Evolutionary conservation across 805 yeast genomes (phyloP), one percentile per base, ranked within the genome.

Genomic region (Isabelozyma rhagii): DNA sequence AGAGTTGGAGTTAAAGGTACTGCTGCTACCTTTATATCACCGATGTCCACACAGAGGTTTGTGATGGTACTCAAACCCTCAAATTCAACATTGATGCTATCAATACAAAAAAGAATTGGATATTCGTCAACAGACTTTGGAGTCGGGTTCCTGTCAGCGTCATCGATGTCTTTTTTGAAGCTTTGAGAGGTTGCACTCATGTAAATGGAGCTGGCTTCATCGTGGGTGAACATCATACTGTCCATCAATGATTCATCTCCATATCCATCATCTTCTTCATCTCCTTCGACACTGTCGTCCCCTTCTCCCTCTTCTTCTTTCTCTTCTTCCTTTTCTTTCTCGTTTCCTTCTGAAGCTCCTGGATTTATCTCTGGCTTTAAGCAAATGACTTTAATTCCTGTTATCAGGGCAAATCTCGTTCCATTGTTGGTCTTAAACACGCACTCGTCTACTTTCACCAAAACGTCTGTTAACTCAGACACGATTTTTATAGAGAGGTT

Each of bases 131-230:
- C 27, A 5, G 48, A 11, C 11, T 45, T 25, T 1, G 44, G 13
- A 4, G 44, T 39, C 41, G 39, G 17, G 13, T 41, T 21, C 29
- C 39, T 31, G 3, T 40, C 41, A 11, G 36, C 39, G 17, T 48
- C 47, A 7, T 46, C 47, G 9, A 40, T 36, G 9, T 34, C 18
- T 40, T 50, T 44, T 34, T 48, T 44, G 27, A 76, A 68, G 1
- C 81, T 61, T 45, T 79, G 76, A 0, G 89, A 82, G 9, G 85
- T 73, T 2, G 96, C 96, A 65, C 96, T 88, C 92, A 88, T 83
- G 61, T 87, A 89, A 15, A 89, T 77, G 3, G 91, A 83, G 44
- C 82, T 77, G 1, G 89, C 86, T 49, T 85, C 87, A 46, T 80
- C 83, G 47, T 81, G 85, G 1, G 93, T 82, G 60, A 84, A 85